These are phyloP conservation scores for Galerina sulciceps DNA, from an alignment of 768 basidiomycete species.

Conservation along the genomic window DNA sequence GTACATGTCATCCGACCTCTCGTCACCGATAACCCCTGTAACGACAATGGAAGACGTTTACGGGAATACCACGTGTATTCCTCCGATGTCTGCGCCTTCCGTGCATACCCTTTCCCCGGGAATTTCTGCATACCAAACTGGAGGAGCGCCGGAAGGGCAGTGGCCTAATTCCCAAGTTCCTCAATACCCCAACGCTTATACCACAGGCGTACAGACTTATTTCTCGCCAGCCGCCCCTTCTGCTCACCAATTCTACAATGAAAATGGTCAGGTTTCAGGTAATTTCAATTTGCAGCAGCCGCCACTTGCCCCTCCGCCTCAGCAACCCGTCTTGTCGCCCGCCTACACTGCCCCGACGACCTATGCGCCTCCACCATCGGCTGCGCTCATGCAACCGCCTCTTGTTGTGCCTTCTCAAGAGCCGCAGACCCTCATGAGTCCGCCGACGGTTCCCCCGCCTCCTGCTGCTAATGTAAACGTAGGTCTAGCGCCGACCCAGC, in stretches of 20 bases:
- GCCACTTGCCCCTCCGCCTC: not conserved
- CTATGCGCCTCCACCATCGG: not conserved
- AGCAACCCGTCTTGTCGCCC: not conserved
- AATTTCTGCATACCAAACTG: slow-evolving; percentile 9
- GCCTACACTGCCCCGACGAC: not conserved
- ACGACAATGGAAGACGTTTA: slow-evolving; percentile 20
- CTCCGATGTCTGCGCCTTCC: slow-evolving; percentile 10
- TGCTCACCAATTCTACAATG: not conserved
- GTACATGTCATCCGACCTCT: slow-evolving; percentile 19
- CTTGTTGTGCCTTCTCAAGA: not conserved
- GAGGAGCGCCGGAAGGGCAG: slow-evolving; percentile 12
- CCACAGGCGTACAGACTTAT: slow-evolving; percentile 9
- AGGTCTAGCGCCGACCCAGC: not conserved
- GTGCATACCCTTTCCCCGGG: slow-evolving; percentile 12
- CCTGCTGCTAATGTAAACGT: not conserved
- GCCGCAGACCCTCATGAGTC: not conserved
- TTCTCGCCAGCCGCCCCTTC: slow-evolving; percentile 6
- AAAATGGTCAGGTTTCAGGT: slow-evolving; percentile 4
- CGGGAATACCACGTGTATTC: slow-evolving; percentile 4
- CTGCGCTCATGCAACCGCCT: not conserved
- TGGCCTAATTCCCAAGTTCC: slow-evolving; percentile 7
- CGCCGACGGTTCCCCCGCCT: not conserved
- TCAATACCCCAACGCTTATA: slow-evolving; percentile 11
- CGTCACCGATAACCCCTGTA: slow-evolving; percentile 21
- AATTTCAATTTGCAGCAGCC: not conserved